Percentiles rank a stretch among this genome's conserved stretches.
phyloP scores from a whole-genome alignment of 2,329 filamentous ascomycete species.

The Apiospora malaysiana region DNA sequence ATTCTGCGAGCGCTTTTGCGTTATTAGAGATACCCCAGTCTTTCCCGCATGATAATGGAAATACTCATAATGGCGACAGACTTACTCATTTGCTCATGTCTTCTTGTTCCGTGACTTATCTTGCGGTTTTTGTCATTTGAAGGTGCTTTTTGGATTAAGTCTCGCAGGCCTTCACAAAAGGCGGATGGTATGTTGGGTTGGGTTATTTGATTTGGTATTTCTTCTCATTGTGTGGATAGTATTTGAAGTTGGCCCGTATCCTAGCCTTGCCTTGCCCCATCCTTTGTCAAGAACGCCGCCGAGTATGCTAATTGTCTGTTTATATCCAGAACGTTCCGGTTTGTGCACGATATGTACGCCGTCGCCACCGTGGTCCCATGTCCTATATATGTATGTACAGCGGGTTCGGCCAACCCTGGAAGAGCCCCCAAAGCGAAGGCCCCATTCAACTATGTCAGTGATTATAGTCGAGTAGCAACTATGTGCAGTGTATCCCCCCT shows the following conservation, averaged over 20 bases:
- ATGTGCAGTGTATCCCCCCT: background rate
- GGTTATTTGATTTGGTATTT: background rate
- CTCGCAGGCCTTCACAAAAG: background rate
- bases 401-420: background rate
- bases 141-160: background rate
- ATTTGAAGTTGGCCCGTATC: background rate
- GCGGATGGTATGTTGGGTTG: background rate
- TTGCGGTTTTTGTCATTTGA: background rate
- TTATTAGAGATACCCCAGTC: constrained; percentile 25
- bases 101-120: background rate
- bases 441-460: background rate
- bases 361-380: background rate
- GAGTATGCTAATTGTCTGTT: background rate
- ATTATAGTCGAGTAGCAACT: background rate
- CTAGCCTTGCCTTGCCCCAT: background rate
- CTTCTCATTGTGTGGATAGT: constrained; percentile 9
- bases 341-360: background rate
- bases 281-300: background rate
- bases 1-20: constrained; percentile 23
- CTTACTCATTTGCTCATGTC: background rate
- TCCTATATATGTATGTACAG: constrained; percentile 1
- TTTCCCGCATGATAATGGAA: constrained; percentile 23
- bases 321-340: background rate
- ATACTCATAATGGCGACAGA: background rate
- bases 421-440: background rate